These are phyloP conservation scores for Jaltomata sinuosa DNA, from an alignment of 257 asterid species.

Conservation along the genomic window DNA sequence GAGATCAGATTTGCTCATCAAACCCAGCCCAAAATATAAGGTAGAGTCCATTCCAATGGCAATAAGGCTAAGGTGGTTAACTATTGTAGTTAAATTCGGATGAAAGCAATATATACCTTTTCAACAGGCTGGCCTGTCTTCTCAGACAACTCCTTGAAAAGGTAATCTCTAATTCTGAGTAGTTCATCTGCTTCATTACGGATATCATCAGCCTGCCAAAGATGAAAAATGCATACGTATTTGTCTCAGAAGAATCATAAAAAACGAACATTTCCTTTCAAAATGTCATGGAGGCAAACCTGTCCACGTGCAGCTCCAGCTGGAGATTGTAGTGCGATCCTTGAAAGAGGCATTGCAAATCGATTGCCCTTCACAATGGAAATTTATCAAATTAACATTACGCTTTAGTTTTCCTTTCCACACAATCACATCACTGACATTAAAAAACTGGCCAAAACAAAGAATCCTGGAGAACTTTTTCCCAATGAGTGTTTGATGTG, in stretches of 20 bases:
- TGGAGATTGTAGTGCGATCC: conserved; percentile 67
- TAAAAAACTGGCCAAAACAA: not conserved
- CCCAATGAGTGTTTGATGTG: not conserved
- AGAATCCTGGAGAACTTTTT: not conserved
- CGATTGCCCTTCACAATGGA: conserved; percentile 53
- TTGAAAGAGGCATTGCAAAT: conserved; percentile 68
- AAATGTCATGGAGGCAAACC: conserved; percentile 30
- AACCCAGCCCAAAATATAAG: too few relatives aligned
- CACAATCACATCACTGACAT: not conserved
- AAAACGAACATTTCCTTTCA: not conserved
- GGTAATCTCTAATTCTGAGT: conserved; percentile 76
- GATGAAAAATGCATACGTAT: not conserved
- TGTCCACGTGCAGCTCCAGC: conserved; percentile 98
- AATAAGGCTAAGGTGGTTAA: not conserved
- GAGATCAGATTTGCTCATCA: not conserved
- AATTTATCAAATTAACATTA: not conserved
- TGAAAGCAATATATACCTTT: conserved; percentile 30
- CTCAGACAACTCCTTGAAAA: conserved; percentile 77
- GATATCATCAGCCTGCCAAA: conserved; percentile 76
- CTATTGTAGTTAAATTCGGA: not conserved
- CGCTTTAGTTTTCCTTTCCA: not conserved
- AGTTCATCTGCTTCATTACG: conserved; percentile 84
- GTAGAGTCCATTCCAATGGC: not conserved
- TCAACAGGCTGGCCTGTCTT: conserved; percentile 81
- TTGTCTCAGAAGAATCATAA: not conserved